A percentile compares a stretch with the other conserved stretches of the same genome.
Conservation (phyloP, 306 rosid genomes). For the Acacia melanoxylon region DNA sequence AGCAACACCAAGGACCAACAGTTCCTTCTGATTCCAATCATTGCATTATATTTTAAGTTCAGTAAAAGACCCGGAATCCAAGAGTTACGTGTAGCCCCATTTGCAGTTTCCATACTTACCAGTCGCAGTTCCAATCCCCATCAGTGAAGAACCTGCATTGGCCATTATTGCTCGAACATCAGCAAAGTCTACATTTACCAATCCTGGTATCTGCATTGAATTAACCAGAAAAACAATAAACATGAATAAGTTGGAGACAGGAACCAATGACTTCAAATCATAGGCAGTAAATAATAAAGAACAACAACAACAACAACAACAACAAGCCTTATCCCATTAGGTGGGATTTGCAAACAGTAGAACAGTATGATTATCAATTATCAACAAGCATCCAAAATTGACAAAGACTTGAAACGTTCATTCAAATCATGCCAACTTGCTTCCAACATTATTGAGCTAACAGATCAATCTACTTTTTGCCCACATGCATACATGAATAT, state of each 20-base stretch:
- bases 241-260: conserved; percentile 15
- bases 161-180: conserved; percentile 97
- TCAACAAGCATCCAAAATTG: background rate
- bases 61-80: conserved; percentile 1
- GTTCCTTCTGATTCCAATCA: conserved; percentile 13
- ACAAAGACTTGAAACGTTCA: background rate
- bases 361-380: background rate
- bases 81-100: conserved; percentile 4
- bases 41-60: conserved; percentile 1
- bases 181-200: conserved; percentile 94
- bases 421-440: background rate
- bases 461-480: conserved; percentile 2
- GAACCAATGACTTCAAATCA: conserved; percentile 13
- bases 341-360: conserved; percentile 1
- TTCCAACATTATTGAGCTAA: background rate
- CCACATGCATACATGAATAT: background rate
- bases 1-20: conserved; percentile 26
- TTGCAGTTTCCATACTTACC: conserved; percentile 43
- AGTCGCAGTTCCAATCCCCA: conserved; percentile 96
- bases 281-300: background rate
- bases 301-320: too few relatives aligned
- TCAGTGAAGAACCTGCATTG: conserved; percentile 88
- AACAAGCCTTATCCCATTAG: too few relatives aligned
- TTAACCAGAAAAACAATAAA: conserved; percentile 25
- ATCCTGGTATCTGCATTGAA: conserved; percentile 81